phyloP scores from a whole-genome alignment of 805 yeast species.

The Ogataea minuta region DNA sequence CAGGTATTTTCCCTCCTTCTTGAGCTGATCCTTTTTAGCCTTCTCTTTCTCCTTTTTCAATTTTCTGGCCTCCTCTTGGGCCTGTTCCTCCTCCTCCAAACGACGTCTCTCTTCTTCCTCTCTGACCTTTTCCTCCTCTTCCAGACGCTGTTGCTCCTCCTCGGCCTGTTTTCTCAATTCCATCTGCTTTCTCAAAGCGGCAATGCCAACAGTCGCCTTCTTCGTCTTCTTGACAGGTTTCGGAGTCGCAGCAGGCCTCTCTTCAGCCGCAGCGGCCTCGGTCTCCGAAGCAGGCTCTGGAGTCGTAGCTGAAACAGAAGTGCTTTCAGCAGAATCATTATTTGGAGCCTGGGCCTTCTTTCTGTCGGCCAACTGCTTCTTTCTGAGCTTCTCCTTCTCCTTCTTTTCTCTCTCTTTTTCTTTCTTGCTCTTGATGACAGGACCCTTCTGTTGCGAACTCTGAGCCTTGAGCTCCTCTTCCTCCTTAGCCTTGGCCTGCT shows the following conservation, averaged over 20 bases:
- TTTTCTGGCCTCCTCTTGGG: constrained; percentile 55
- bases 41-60: constrained; percentile 85
- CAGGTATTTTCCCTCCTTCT: constrained; percentile 92
- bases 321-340: constrained; percentile 15
- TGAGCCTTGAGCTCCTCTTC: constrained; percentile 48
- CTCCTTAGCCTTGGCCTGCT: constrained; percentile 63
- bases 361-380: constrained; percentile 85
- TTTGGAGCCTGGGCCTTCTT: constrained; percentile 58
- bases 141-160: constrained; percentile 71
- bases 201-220: constrained; percentile 86
- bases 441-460: constrained; percentile 40
- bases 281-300: constrained; percentile 40
- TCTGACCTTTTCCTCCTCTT: constrained; percentile 61
- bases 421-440: constrained; percentile 83
- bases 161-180: constrained; percentile 86
- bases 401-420: constrained; percentile 95
- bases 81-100: constrained; percentile 62
- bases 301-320: constrained; percentile 16
- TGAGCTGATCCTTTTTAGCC: constrained; percentile 83
- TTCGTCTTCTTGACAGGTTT: constrained; percentile 43
- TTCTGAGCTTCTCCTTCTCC: constrained; percentile 84
- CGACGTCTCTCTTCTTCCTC: constrained; percentile 50
- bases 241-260: constrained; percentile 37
- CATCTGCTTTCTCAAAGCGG: constrained; percentile 85
- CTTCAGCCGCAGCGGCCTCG: constrained; percentile 34